Evolutionary conservation across 441 rosid genomes (phyloP).

Genomic region (Eugenia klotzschiana): DNA sequence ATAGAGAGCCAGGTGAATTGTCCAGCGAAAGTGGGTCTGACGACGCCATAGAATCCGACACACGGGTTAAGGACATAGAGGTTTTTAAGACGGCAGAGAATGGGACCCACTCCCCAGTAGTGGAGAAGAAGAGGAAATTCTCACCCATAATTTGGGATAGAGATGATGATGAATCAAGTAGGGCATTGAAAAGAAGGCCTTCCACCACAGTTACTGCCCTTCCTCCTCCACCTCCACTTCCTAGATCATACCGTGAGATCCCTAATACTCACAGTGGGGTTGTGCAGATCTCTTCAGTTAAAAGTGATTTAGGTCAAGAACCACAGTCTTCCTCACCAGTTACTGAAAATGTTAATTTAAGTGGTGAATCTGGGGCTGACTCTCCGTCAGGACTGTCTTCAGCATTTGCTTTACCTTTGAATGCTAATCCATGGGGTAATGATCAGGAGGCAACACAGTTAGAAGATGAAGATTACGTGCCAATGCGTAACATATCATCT

Average conservation of each 20-base stretch:
- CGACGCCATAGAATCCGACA: constrained; percentile 46
- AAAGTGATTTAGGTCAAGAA: constrained; percentile 13
- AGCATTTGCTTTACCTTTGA: constrained; percentile 15
- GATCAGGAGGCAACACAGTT: constrained; percentile 23
- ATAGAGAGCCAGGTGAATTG: constrained; percentile 95
- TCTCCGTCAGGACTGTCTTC: constrained; percentile 21
- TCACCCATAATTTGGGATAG: constrained; percentile 97
- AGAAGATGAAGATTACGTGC: constrained; percentile 68
- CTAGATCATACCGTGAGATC: constrained; percentile 30
- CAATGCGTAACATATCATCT: constrained; percentile 72
- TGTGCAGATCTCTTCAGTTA: constrained; percentile 25
- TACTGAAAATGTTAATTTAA: constrained; percentile 14
- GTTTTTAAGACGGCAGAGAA: constrained; percentile 25
- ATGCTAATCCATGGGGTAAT: constrained; percentile 24
- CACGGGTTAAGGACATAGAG: constrained; percentile 23
- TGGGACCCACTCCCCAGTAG: constrained; percentile 27
- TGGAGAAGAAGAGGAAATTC: constrained; percentile 72
- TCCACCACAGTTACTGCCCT: constrained; percentile 17
- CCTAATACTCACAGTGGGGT: constrained; percentile 26
- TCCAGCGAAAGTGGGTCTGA: constrained; percentile 98
- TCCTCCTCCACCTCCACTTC: constrained; percentile 56
- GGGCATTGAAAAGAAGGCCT: constrained; percentile 22
- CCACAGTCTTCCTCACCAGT: constrained; percentile 18
- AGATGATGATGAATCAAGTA: constrained; percentile 39
- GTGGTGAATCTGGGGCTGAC: constrained; percentile 4